Base-by-base conservation (phyloP, 2,329 filamentous ascomycete species). In the Botrytis sinoallii region DNA sequence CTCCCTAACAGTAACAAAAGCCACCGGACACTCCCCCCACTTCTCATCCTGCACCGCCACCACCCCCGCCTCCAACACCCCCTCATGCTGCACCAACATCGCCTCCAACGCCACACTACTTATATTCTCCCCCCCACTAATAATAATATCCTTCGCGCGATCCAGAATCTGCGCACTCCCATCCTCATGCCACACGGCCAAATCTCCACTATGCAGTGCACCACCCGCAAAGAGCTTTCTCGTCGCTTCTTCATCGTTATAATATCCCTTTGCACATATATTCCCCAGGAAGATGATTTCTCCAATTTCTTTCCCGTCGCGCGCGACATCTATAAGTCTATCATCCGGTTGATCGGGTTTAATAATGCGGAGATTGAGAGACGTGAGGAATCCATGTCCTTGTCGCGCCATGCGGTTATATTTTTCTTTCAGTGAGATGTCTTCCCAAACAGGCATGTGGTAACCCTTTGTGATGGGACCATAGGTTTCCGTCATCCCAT, bases 11-110 rank as follows among this genome's bases (percentile, higher is more conserved):
- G 96, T 98, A 74, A 98, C 85, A 81, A 93, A 99, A 0, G 95
- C 96, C 84, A 97, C 97, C 20, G 96, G 95, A n/a, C 93, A 85
- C 84, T 99, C 96, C 38, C 96, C 96, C 95, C 95, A 99, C 81
- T 97, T 93, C 55, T 90, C 91, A 82, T 98, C 95, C 0, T 91
- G 87, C 0, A 98, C 91, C 1, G 93, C 93, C 8, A 98, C 93
- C 46, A 98, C 95, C 55, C 94, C 96, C 1, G 92, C 95, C 84
- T 99, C 96, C 38, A 99, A 88, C 55, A 99, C 89, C 77, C 93
- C 90, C 0, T 95, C 94, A 81, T 99, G 96, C 67, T 93, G 91
- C 9, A 92, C 92, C 1, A 99, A 88, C 90, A 97, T 93, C 74
- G 91, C 90, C 83, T 99, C 96, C 5, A 99, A 87, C 0, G 96